Percentiles rank a stretch among this genome's conserved stretches.
These are phyloP conservation scores for Plenodomus tracheiphilus DNA, from an alignment of 2,329 filamentous ascomycete genomes.

Conservation along the genomic window DNA sequence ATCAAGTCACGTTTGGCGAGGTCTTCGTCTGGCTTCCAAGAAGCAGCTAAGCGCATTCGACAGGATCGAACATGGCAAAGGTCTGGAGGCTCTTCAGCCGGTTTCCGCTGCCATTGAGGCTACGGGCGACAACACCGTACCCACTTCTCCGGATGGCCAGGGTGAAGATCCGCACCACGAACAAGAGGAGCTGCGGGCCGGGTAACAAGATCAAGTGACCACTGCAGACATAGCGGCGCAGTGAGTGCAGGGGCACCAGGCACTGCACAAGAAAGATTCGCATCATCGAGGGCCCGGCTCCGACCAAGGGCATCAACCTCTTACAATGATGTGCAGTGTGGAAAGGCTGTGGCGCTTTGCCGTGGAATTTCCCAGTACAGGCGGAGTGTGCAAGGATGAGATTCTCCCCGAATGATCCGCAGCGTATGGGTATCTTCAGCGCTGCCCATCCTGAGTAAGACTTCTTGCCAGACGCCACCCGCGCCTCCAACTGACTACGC, in stretches of 20 bases:
- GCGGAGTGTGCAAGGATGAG: slow-evolving; percentile 21
- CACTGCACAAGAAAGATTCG: slow-evolving; percentile 34
- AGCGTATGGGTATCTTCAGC: slow-evolving; percentile 16
- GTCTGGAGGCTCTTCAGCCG: slow-evolving; percentile 58
- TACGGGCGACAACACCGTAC: slow-evolving; percentile 38
- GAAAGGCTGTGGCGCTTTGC: slow-evolving; percentile 36
- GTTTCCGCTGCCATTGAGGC: slow-evolving; percentile 37
- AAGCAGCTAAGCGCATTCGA: slow-evolving; percentile 79
- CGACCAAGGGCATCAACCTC: slow-evolving; percentile 28
- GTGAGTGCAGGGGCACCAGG: slow-evolving; percentile 29
- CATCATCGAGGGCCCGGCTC: slow-evolving; percentile 26
- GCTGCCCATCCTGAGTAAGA: slow-evolving; percentile 6
- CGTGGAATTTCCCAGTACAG: slow-evolving; percentile 14
- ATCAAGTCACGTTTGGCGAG: slow-evolving; percentile 88
- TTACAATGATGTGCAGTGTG: slow-evolving; percentile 41
- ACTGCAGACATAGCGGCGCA: slow-evolving; percentile 29
- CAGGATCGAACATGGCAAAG: slow-evolving; percentile 76
- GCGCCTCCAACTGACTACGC: slow-evolving; percentile 37
- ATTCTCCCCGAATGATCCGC: slow-evolving; percentile 31
- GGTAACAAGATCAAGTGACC: slow-evolving; percentile 43
- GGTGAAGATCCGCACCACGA: slow-evolving; percentile 42
- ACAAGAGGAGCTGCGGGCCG: slow-evolving; percentile 48
- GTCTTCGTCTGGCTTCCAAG: slow-evolving; percentile 76
- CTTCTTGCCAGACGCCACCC: slow-evolving; percentile 18
- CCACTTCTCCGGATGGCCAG: slow-evolving; percentile 41